Evolutionary conservation across 1,284 basidiomycete species (phyloP), one percentile per base, ranked within the genome.

Genomic region (Termitomyces sp.): DNA sequence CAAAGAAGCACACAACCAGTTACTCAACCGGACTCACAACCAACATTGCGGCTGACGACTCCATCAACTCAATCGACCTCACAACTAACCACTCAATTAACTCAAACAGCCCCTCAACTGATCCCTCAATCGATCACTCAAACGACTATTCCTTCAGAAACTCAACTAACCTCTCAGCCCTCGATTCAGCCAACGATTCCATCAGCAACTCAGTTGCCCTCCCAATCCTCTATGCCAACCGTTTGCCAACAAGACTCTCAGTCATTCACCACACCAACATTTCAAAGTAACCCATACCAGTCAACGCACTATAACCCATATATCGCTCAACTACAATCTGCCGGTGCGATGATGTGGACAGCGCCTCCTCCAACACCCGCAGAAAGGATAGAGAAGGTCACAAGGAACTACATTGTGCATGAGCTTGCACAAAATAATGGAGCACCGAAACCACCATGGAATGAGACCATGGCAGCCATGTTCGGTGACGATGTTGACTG

Each of bases 401-500:
- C 74, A 3, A 85, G 80, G 63, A 86, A 84, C 63, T 89, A 87
- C 61, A 67, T 88, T 2, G 67, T 88, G 1, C 82, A 88, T 62
- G 85, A 87, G 61, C 60, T 77, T 1, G 74, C 70, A 1, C 84
- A 85, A 58, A 61, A 67, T 1, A 69, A 77, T 26, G 72, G 73
- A 4, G 65, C 68, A 1, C 65, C 71, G 0, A 80, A 80, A 56
- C 84, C 86, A 0, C 60, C 68, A 0, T 91, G 89, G 87, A 73
- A 73, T 44, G 80, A 86, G 44, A 88, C 84, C 2, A 91, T 90
- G 84, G 67, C 75, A 10, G 84, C 86, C 1, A 74, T 94, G 70
- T 90, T 94, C 61, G 91, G 91, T 4, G 75, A 84, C 52, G 81
- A 88, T 61, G 83, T 85, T 9, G 73, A 79, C 39, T 90, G 86